phyloP scores from a whole-genome alignment of 176 grass and related monocot species.

The Ensete ventricosum region DNA sequence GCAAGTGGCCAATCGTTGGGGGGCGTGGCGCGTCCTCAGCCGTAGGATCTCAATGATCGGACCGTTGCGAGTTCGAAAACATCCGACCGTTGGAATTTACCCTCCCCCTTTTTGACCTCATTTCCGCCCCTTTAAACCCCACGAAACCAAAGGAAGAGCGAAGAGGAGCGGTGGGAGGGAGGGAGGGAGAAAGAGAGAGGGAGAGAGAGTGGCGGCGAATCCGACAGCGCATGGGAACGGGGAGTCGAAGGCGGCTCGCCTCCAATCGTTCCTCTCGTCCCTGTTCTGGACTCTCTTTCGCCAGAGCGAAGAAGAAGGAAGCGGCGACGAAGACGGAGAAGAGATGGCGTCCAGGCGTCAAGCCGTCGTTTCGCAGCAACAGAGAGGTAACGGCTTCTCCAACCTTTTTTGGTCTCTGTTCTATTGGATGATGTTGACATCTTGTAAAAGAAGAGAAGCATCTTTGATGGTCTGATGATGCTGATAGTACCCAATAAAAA shows the following conservation, averaged over 20 bases:
- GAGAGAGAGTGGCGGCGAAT: slow-evolving; percentile 41
- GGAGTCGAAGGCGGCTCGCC: slow-evolving; percentile 38
- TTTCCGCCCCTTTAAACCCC: neutral
- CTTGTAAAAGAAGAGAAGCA: too few species aligned
- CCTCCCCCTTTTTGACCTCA: neutral
- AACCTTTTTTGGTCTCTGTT: too few species aligned
- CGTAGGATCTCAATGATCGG: neutral
- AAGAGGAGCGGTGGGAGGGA: neutral
- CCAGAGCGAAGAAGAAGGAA: slow-evolving; percentile 5
- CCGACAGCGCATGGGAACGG: slow-evolving; percentile 33
- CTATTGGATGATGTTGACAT: too few species aligned
- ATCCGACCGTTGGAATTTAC: neutral
- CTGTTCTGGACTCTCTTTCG: slow-evolving; percentile 46
- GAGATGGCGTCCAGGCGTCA: slow-evolving; percentile 62
- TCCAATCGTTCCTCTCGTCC: slow-evolving; percentile 58
- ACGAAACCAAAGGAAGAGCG: neutral
- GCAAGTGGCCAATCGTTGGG: too few species aligned
- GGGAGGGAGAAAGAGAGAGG: neutral
- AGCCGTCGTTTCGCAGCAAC: slow-evolving; percentile 32
- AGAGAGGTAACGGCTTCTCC: slow-evolving; percentile 9
- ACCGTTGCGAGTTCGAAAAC: neutral
- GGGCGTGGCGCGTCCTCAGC: neutral
- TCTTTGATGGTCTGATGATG: too few species aligned
- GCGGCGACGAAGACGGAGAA: slow-evolving; percentile 1
- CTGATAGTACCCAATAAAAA: too few species aligned